Conservation (phyloP, 2,329 filamentous ascomycete species). For the Alternaria sp. region DNA sequence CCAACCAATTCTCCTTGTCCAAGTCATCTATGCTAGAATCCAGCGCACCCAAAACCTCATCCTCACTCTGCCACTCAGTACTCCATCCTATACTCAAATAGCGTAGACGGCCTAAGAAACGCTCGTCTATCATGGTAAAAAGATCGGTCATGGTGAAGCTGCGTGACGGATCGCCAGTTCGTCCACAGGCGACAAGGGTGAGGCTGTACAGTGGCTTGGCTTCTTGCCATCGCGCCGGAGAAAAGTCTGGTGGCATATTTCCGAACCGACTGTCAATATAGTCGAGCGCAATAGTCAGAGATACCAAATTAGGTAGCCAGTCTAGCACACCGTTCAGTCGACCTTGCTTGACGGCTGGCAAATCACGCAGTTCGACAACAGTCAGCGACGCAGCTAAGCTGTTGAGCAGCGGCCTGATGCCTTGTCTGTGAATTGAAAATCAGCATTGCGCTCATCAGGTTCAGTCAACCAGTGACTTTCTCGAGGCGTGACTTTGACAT, state of each 20-base stretch:
- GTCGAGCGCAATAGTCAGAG: slow-evolving; percentile 56
- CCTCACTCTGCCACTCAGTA: slow-evolving; percentile 50
- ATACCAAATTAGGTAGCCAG: slow-evolving; percentile 50
- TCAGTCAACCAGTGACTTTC: neutral
- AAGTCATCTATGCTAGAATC: slow-evolving; percentile 50
- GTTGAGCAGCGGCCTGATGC: slow-evolving; percentile 50
- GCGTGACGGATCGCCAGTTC: slow-evolving; percentile 41
- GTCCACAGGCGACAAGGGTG: slow-evolving; percentile 52
- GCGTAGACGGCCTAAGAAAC: slow-evolving; percentile 50
- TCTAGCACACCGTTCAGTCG: slow-evolving; percentile 53
- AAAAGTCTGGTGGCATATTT: slow-evolving; percentile 28
- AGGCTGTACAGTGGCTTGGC: slow-evolving; percentile 49
- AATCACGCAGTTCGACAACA: slow-evolving; percentile 50
- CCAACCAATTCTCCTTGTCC: slow-evolving; percentile 50
- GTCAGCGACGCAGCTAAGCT: slow-evolving; percentile 46
- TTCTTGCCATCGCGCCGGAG: slow-evolving; percentile 20
- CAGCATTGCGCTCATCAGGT: neutral
- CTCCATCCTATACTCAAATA: slow-evolving; percentile 50
- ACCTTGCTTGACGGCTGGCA: slow-evolving; percentile 51
- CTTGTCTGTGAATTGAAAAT: slow-evolving; percentile 13
- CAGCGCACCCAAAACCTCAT: slow-evolving; percentile 51
- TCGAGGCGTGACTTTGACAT: neutral
- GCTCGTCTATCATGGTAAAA: slow-evolving; percentile 52
- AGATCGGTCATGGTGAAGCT: slow-evolving; percentile 55
- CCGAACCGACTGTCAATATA: slow-evolving; percentile 57